Evolutionary conservation across 1,284 basidiomycete genomes (phyloP).

Genomic region (Cryptococcus sp.): DNA sequence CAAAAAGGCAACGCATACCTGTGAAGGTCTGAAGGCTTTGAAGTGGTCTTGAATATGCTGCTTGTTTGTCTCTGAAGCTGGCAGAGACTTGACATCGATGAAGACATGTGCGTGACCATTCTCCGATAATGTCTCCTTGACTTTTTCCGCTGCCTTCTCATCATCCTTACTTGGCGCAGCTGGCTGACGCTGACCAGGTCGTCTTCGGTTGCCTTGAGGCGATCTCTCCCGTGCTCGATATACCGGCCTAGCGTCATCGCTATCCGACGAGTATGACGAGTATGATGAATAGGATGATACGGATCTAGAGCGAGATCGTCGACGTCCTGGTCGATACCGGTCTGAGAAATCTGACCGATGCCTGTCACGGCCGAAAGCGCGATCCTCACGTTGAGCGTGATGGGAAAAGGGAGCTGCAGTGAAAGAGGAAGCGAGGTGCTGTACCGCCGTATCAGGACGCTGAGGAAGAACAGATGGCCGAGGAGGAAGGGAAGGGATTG

Average conservation of each 20-base stretch:
- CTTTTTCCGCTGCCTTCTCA: slow-evolving; percentile 31
- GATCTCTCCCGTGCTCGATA: slow-evolving; percentile 23
- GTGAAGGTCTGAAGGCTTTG: slow-evolving; percentile 44
- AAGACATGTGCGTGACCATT: slow-evolving; percentile 44
- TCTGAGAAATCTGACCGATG: slow-evolving; percentile 8
- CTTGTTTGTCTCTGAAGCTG: slow-evolving; percentile 26
- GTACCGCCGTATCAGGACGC: slow-evolving; percentile 13
- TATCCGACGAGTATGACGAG: slow-evolving; percentile 32
- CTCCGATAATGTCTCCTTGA: slow-evolving; percentile 30
- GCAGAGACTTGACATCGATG: slow-evolving; percentile 39
- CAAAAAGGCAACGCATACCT: slow-evolving; percentile 19
- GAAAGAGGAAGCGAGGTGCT: slow-evolving; percentile 31
- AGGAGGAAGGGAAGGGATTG: slow-evolving; percentile 6
- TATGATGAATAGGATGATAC: slow-evolving; percentile 19
- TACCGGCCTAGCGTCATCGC: slow-evolving; percentile 31
- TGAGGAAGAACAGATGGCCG: slow-evolving; percentile 1
- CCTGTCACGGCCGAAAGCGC: slow-evolving; percentile 7
- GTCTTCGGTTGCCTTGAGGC: slow-evolving; percentile 10
- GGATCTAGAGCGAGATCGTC: slow-evolving; percentile 26
- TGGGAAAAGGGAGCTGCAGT: slow-evolving; percentile 30
- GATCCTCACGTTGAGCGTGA: slow-evolving; percentile 3
- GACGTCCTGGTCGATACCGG: slow-evolving; percentile 21
- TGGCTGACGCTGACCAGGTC: slow-evolving; percentile 2
- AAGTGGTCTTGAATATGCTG: slow-evolving; percentile 44
- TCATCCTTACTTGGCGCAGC: slow-evolving; percentile 27